Conservation (phyloP, 2,329 filamentous ascomycete genomes). For the Dothistroma pini region DNA sequence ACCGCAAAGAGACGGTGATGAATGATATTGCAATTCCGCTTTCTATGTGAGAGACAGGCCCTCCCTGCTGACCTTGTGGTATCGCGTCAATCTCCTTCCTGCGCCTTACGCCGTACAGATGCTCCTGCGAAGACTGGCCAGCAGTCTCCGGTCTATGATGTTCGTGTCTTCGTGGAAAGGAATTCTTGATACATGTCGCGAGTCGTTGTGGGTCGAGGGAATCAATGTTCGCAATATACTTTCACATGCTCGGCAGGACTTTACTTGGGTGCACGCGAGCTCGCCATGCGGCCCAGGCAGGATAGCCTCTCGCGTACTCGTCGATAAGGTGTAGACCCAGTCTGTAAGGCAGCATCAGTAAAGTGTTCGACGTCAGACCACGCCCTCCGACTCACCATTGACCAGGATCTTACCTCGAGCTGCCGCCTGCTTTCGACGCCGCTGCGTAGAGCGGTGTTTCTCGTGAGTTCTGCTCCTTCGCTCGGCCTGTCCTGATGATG, state of each 20-base stretch:
- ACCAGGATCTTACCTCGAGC: slow-evolving; percentile 36
- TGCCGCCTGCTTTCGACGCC: slow-evolving; percentile 38
- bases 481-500: slow-evolving; percentile 45
- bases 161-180: not conserved
- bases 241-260: not conserved
- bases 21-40: not conserved
- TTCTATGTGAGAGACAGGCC: not conserved
- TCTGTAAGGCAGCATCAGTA: slow-evolving; percentile 25
- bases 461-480: slow-evolving; percentile 43
- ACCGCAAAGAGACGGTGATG: not conserved
- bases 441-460: slow-evolving; percentile 40
- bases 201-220: not conserved
- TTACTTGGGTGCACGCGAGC: slow-evolving; percentile 6
- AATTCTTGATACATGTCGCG: not conserved
- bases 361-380: not conserved
- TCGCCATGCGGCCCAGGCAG: slow-evolving; percentile 28
- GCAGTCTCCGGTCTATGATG: slow-evolving; percentile 1
- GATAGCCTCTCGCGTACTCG: slow-evolving; percentile 38
- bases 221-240: too few relatives aligned
- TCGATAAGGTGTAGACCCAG: slow-evolving; percentile 40
- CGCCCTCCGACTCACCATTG: slow-evolving; percentile 20
- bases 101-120: slow-evolving; percentile 4
- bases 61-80: not conserved
- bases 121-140: slow-evolving; percentile 3
- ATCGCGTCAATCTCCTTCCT: not conserved